Base-by-base conservation (phyloP, 2,329 filamentous ascomycete species). In the Fusarium sp. region DNA sequence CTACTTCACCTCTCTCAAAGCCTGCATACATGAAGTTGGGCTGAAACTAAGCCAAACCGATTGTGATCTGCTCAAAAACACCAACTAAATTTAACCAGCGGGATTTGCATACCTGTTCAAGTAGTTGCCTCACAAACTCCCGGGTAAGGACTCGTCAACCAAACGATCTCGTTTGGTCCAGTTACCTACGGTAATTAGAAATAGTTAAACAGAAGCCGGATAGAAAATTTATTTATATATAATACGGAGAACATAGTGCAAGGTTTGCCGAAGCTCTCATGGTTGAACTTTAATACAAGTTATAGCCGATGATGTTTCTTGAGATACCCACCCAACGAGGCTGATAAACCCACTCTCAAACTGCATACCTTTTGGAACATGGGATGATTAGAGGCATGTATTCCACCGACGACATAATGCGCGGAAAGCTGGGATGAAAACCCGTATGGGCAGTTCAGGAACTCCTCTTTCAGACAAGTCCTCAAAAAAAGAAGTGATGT, bases 21-120 rank as follows among this genome's bases (percentile, higher is more conserved):
- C 16, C 1, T 37, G 14, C 35, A 7, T 2, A 16, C 9, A 31
- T 31, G 29, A 31, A 31, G 5, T 22, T 22, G 20, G 2, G 14
- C 1, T 8, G 2, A 3, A 22, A 16, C 2, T 7, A 2, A 7
- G 2, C 2, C 0, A 16, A 45, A 16, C 6, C 4, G 22, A 24
- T 16, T 16, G 2, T 24, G 4, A 10, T 22, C 13, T 45, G 13
- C 20, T 5, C 0, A 22, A 14, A 16, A 4, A 24, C 3, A 22
- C 13, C 20, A 42, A 11, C 14, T 22, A 42, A 8, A 22, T 13
- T 6, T 4, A 14, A 42, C 1, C 6, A 42, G n/a, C 10, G n/a
- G 11, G 5, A 20, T 7, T 42, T 42, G 10, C n/a, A 22, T 13
- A 20, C 5, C 5, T 20, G 3, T 22, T 45, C 20, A 16, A 24